Evolutionary conservation across 176 grass and related monocot species (phyloP), one percentile per base, ranked within the genome.

Genomic region (Oryza glumipatula): DNA sequence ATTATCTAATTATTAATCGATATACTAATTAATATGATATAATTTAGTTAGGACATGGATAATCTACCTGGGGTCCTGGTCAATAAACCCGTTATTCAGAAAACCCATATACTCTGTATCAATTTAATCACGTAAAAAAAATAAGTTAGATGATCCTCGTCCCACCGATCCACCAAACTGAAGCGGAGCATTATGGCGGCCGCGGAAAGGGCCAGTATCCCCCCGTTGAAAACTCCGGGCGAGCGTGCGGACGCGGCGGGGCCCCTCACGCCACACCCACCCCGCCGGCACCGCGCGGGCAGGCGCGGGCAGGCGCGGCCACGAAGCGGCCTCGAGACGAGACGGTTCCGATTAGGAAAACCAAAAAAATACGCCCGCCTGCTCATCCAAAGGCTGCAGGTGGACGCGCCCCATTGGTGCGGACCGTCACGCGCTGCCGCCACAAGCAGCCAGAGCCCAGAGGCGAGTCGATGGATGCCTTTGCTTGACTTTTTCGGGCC

Each of bases 401-500:
- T 90, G 84, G 80, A 21, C 5, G 47, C 47, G 9, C 51, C 38
- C 30, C 80, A 52, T 54, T 80, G 89, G 84, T 68, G 1, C 6
- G 0, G 26, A 60, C 60, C 23, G 38, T 80, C 88, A 90, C 84
- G 84, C 88, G 83, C 78, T 68, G 80, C 84, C 80, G 68, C 84
- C 79, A 9, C 74, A 83, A 79, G 46, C 74, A 60, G 84, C 84
- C 83, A 56, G 73, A 78, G 68, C 9, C 44, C 28, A 30, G 2
- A 35, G 26, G 43, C 49, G 22, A 36, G 35, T 4, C 35, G 35
- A 36, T 36, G 35, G 35, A 73, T 24, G 13, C 65, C 84, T 76
- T 84, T 10, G 58, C 21, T 63, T 82, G 84, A 90, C 84, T 86
- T 90, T 90, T 83, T 79, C 28, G 38, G 74, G 66, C 77, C 24